Percentiles rank a stretch among this genome's conserved stretches.
phyloP scores from a whole-genome alignment of 352 stramenopile genomes.

The Elongisporangium anandrum region DNA sequence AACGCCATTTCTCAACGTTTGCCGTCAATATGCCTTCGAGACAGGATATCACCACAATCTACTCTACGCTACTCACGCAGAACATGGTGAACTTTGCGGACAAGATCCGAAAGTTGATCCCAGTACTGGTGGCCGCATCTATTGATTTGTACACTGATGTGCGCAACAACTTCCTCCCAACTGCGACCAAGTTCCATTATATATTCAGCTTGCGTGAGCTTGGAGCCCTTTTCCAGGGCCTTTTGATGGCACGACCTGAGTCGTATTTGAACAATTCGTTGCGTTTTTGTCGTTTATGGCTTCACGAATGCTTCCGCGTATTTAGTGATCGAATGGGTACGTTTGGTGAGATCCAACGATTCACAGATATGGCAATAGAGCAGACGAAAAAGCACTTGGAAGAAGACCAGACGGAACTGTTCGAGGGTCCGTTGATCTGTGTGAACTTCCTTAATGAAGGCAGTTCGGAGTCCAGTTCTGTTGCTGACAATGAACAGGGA shows the following conservation, averaged over 20 bases:
- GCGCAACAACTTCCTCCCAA: slow-evolving; percentile 77
- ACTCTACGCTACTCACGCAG: slow-evolving; percentile 53
- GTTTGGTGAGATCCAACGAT: slow-evolving; percentile 67
- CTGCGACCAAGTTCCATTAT: slow-evolving; percentile 92
- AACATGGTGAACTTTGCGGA: slow-evolving; percentile 75
- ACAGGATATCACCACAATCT: slow-evolving; percentile 65
- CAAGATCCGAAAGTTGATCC: slow-evolving; percentile 64
- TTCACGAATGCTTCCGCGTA: slow-evolving; percentile 90
- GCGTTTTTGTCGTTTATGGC: slow-evolving; percentile 80
- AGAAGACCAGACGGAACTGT: slow-evolving; percentile 71
- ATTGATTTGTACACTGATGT: slow-evolving; percentile 83
- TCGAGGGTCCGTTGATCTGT: slow-evolving; percentile 65
- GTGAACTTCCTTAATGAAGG: slow-evolving; percentile 44
- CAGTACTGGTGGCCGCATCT: slow-evolving; percentile 68
- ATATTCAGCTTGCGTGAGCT: slow-evolving; percentile 92
- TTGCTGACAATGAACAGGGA: slow-evolving; percentile 2
- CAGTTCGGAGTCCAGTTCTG: slow-evolving; percentile 2
- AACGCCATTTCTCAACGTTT: slow-evolving; percentile 87
- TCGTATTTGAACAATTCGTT: slow-evolving; percentile 54
- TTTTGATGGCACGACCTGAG: slow-evolving; percentile 66
- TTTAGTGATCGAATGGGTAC: slow-evolving; percentile 89
- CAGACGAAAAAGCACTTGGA: slow-evolving; percentile 87
- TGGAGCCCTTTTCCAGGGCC: slow-evolving; percentile 81
- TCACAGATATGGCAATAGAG: slow-evolving; percentile 79
- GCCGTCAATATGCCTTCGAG: slow-evolving; percentile 63